phyloP scores from a whole-genome alignment of 768 basidiomycete genomes.

The Pulveroboletus sp. region DNA sequence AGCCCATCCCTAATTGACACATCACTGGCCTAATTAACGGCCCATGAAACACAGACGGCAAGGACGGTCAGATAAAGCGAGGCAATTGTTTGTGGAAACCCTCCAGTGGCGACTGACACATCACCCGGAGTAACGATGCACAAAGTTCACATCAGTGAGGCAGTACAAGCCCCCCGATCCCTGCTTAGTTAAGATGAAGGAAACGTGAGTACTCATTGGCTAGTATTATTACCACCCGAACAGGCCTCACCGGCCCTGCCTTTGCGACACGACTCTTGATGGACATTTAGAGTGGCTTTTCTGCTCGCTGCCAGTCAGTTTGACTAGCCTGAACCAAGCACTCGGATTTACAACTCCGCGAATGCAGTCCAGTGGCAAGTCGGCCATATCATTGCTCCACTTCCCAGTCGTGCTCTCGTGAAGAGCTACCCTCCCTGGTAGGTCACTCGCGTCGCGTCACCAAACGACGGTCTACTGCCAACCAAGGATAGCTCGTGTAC shows the following conservation, averaged over 20 bases:
- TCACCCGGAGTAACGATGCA: constrained; percentile 9
- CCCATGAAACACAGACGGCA: constrained; percentile 28
- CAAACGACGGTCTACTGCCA: not conserved
- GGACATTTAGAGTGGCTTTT: not conserved
- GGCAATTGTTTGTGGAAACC: constrained; percentile 15
- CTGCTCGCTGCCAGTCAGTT: not conserved
- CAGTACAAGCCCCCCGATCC: constrained; percentile 19
- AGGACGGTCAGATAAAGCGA: constrained; percentile 20
- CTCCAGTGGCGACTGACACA: constrained; percentile 20
- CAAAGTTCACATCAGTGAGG: constrained; percentile 25
- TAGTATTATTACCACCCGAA: constrained; percentile 24
- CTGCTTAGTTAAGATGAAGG: constrained; percentile 14
- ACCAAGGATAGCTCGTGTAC: constrained; percentile 9
- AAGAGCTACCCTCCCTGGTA: not conserved
- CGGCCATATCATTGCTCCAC: constrained; percentile 2
- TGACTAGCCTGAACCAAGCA: not conserved
- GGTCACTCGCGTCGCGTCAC: not conserved
- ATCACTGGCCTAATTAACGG: constrained; percentile 26
- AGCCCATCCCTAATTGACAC: constrained; percentile 27
- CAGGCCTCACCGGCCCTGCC: constrained; percentile 4
- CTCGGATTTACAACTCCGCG: constrained; percentile 29
- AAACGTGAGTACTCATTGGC: constrained; percentile 15
- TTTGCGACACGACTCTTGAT: constrained; percentile 8
- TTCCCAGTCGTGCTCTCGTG: not conserved
- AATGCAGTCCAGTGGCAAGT: constrained; percentile 25